Percentiles rank a stretch among this genome's conserved stretches.
Evolutionary conservation across 345 rosid genomes (phyloP).

Genomic region (Erucastrum elatum): DNA sequence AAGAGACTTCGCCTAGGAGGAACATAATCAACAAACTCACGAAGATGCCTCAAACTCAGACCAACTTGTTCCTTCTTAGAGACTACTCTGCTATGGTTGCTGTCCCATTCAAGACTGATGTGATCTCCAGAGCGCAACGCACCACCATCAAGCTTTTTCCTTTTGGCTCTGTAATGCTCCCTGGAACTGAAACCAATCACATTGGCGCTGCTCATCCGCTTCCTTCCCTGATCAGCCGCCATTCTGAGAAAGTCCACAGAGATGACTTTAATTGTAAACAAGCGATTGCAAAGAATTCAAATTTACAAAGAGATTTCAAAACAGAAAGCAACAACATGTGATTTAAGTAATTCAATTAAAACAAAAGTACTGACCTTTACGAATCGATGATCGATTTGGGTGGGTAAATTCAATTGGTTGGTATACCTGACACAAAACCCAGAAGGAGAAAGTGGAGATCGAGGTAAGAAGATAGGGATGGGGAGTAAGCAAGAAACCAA

Average conservation of each 20-base stretch:
- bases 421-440: constrained; percentile 21
- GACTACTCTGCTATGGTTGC: constrained; percentile 54
- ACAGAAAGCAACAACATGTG: constrained; percentile 15
- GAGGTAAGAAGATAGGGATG: constrained; percentile 4
- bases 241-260: constrained; percentile 42
- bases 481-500: constrained; percentile 5
- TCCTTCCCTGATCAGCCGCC: constrained; percentile 90
- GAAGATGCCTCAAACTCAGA: constrained; percentile 62
- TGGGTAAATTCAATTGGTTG: constrained; percentile 1
- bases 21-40: constrained; percentile 51
- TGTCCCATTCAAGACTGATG: constrained; percentile 88
- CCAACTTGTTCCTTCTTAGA: constrained; percentile 91
- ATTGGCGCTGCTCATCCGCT: constrained; percentile 65
- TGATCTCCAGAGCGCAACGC: constrained; percentile 60
- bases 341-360: background rate
- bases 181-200: constrained; percentile 52
- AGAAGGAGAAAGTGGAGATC: constrained; percentile 3
- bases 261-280: background rate
- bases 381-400: constrained; percentile 17
- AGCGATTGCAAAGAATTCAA: background rate
- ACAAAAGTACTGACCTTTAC: background rate
- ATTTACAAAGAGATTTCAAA: background rate
- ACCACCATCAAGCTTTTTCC: constrained; percentile 51
- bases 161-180: constrained; percentile 67
- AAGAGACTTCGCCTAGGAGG: constrained; percentile 45